phyloP scores from a whole-genome alignment of 768 basidiomycete species.

The Boletus pseudopeckii region DNA sequence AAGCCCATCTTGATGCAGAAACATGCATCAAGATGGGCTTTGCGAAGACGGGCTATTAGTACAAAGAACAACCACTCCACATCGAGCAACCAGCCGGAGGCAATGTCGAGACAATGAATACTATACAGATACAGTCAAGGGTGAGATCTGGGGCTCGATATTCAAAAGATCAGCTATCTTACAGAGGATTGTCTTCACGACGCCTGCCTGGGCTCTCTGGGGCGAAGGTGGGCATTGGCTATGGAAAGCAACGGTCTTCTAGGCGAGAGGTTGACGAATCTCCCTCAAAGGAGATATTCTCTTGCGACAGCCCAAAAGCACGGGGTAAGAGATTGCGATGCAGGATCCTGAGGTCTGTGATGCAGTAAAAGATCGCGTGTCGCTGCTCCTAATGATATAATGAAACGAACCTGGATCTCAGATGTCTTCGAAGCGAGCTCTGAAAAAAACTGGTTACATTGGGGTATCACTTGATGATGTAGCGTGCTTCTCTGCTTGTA shows the following conservation, averaged over 20 bases:
- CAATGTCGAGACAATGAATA: not conserved
- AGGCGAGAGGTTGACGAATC: not conserved
- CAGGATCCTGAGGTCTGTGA: conserved; percentile 10
- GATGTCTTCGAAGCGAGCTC: not conserved
- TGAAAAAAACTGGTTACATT: not conserved
- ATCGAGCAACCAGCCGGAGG: not conserved
- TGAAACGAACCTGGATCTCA: conserved; percentile 14
- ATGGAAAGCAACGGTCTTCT: not conserved
- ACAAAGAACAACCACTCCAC: not conserved
- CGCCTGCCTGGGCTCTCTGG: too few species aligned
- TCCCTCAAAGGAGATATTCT: not conserved
- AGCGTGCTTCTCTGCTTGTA: not conserved
- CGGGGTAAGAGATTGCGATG: not conserved
- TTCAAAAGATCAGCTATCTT: not conserved
- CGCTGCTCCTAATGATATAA: conserved; percentile 6
- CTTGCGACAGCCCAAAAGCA: not conserved
- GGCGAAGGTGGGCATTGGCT: not conserved
- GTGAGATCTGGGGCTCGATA: not conserved
- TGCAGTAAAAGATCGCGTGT: conserved; percentile 7
- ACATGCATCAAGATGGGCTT: conserved; percentile 20
- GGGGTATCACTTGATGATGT: not conserved
- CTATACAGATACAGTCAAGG: not conserved
- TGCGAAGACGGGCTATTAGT: conserved; percentile 3
- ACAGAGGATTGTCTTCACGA: not conserved
- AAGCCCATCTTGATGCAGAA: conserved; percentile 1